A percentile compares a stretch with the other conserved stretches of the same genome.
Evolutionary conservation across 441 rosid genomes (phyloP).

Genomic region (Cnidoscolus chayamansa): DNA sequence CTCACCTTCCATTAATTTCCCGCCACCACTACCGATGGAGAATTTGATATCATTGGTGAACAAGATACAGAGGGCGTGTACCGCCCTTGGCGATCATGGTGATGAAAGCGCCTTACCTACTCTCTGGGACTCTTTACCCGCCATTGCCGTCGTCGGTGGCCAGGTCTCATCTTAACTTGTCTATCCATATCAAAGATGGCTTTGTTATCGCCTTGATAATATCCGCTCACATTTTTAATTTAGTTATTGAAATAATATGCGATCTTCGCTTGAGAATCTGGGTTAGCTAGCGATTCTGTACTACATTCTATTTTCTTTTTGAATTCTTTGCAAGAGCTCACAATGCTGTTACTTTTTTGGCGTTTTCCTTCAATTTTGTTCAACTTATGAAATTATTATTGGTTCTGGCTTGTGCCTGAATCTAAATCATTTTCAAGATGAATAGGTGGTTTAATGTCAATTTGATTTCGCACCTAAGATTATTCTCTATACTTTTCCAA

Average conservation of each 20-base stretch:
- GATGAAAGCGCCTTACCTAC: conserved; percentile 92
- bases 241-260: neutral
- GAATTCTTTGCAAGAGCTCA: neutral
- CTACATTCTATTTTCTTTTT: neutral
- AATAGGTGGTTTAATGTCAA: neutral
- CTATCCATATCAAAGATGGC: too few species aligned
- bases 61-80: conserved; percentile 86
- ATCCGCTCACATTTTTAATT: neutral
- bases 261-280: neutral
- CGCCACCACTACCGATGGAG: conserved; percentile 46
- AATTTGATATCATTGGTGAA: conserved; percentile 78
- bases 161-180: conserved; percentile 44
- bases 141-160: conserved; percentile 97
- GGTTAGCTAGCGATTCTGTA: neutral
- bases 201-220: too few species aligned
- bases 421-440: neutral
- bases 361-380: neutral
- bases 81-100: conserved; percentile 93
- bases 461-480: neutral
- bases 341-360: neutral
- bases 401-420: neutral
- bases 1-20: too few species aligned
- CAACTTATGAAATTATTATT: neutral
- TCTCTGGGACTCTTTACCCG: conserved; percentile 91
- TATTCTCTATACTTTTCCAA: too few species aligned